A percentile compares a stretch with the other conserved stretches of the same genome.
These are phyloP conservation scores for Triticum urartu DNA, from an alignment of 176 grass and related monocot species.

Conservation along the genomic window DNA sequence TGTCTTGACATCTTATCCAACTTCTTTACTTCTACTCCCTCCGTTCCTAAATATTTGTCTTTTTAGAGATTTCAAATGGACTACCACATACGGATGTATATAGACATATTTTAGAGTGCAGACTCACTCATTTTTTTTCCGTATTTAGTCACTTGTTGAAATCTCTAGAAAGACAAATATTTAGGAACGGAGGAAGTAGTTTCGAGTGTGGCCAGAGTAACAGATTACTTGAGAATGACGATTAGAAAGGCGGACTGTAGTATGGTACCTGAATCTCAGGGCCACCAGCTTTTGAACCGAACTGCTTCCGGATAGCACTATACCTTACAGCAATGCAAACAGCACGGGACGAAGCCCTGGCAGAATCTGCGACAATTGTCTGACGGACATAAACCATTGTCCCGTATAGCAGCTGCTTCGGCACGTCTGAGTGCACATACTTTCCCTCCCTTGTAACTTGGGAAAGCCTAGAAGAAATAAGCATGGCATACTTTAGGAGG, in stretches of 20 bases:
- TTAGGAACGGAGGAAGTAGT: too few relatives aligned
- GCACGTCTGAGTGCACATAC: conserved; percentile 90
- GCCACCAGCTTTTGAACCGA: conserved; percentile 73
- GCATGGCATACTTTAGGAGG: not conserved
- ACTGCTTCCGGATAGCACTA: conserved; percentile 85
- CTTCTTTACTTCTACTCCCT: not conserved
- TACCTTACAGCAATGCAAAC: conserved; percentile 91
- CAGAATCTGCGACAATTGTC: conserved; percentile 86
- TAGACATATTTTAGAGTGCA: too few relatives aligned
- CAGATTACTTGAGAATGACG: not conserved
- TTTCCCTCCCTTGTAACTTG: conserved; percentile 96
- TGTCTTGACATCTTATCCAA: not conserved
- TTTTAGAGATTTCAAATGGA: too few relatives aligned
- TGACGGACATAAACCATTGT: conserved; percentile 98
- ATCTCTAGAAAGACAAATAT: too few relatives aligned
- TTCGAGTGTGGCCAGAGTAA: not conserved
- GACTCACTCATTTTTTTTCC: too few relatives aligned
- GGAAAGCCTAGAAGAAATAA: conserved; percentile 63
- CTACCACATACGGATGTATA: too few relatives aligned
- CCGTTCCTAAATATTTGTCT: too few relatives aligned
- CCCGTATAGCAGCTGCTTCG: conserved; percentile 87
- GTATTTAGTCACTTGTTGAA: too few relatives aligned
- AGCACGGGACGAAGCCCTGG: conserved; percentile 88
- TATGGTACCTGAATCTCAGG: conserved; percentile 86
- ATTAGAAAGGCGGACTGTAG: not conserved